phyloP scores from a whole-genome alignment of 202 grass and related monocot species.

The Dendrocalamus latiflorus region DNA sequence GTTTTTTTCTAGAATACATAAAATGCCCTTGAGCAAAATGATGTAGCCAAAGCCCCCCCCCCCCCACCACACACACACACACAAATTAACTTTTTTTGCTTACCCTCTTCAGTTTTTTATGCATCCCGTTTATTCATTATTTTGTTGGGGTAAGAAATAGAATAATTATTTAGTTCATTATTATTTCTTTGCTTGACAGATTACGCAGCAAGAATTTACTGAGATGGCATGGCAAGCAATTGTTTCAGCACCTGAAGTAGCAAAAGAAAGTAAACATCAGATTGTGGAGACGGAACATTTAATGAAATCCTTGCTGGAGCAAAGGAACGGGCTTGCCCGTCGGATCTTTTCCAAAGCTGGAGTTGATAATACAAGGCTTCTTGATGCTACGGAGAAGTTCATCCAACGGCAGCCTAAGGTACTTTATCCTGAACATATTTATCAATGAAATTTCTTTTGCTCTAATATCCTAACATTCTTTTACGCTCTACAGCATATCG shows the following conservation, averaged over 20 bases:
- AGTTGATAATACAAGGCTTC: conserved; percentile 91
- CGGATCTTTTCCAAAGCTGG: conserved; percentile 93
- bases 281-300: conserved; percentile 96
- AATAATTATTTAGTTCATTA: background rate
- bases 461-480: background rate
- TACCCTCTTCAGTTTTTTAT: background rate
- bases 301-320: conserved; percentile 95
- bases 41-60: background rate
- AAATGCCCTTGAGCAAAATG: background rate
- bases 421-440: background rate
- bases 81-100: background rate
- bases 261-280: conserved; percentile 96
- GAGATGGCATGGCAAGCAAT: conserved; percentile 99
- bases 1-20: background rate
- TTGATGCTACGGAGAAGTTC: conserved; percentile 80
- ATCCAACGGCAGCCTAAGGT: conserved; percentile 98
- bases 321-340: conserved; percentile 90
- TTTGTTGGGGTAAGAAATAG: background rate
- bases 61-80: too few species aligned
- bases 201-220: conserved; percentile 97
- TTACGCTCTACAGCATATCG: background rate
- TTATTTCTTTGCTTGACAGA: conserved; percentile 23
- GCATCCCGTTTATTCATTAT: background rate
- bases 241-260: conserved; percentile 71
- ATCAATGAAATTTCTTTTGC: background rate